Evolutionary conservation across 306 rosid genomes (phyloP), one percentile per base, ranked within the genome.

Genomic region (Parietaria judaica): DNA sequence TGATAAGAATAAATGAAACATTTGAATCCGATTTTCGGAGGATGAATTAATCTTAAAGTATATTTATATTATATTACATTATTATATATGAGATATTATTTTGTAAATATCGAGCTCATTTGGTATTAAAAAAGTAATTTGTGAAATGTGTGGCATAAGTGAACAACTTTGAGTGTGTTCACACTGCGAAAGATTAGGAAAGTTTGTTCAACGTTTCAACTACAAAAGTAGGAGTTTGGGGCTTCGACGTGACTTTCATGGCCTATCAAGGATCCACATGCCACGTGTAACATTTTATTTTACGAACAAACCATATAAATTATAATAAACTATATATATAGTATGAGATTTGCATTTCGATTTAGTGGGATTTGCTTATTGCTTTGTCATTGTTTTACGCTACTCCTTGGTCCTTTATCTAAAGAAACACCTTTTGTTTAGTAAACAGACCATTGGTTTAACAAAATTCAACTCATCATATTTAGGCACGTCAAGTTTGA

Each of bases 201-300:
- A 1, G 43, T 53, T 47, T 54, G 31, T 50, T 48, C 68, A 68
- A 23, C 47, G 63, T 44, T 72, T 50, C 51, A 36, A 51, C 70
- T 14, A 36, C 54, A 60, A 53, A 51, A 58, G 56, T 8, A 48
- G 47, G 76, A 36, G 60, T 17, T 44, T 53, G 49, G n/a, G 56
- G 17, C 16, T 31, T 65, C 11, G 10, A 52, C 35, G 67, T 6
- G 58, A 52, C 51, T 64, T 78, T 66, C 67, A 72, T 62, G 37
- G 63, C 50, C 8, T 3, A 69, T 54, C 5, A 15, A 11, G 55
- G 55, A 58, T 31, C 14, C 11, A 41, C 51, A 51, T 57, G 66
- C 15, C 66, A 68, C 60, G 11, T 61, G 66, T 51, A 36, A 7
- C 37, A 5, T 2, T 56, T 10, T 3, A 6, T 49, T 54, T 45